A percentile compares a stretch with the other conserved stretches of the same genome.
phyloP scores from a whole-genome alignment of 106 monocot genomes.

The Iris macrosiphon region DNA sequence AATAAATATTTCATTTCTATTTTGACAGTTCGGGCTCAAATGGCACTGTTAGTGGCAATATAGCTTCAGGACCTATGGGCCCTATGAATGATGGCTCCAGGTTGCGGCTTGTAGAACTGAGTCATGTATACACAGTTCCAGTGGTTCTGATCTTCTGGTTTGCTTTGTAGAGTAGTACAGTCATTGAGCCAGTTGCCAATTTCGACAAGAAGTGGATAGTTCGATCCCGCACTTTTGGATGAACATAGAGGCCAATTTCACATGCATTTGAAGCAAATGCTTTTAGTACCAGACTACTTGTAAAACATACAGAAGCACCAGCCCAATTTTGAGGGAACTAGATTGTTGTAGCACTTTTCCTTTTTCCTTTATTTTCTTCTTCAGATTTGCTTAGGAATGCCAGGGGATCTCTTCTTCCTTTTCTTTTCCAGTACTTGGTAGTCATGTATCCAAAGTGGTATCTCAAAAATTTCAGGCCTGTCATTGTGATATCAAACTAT shows the following conservation, averaged over 20 bases:
- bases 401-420: too few species aligned
- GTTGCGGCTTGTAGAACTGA: not conserved
- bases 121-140: not conserved
- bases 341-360: too few species aligned
- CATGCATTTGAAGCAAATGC: not conserved
- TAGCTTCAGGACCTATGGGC: conserved; percentile 32
- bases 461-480: too few species aligned
- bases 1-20: conserved; percentile 1
- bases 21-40: conserved; percentile 31
- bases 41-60: conserved; percentile 2
- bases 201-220: conserved; percentile 10
- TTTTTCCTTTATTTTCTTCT: too few species aligned
- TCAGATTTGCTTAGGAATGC: too few species aligned
- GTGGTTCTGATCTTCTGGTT: conserved; percentile 11
- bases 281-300: too few species aligned
- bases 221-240: not conserved
- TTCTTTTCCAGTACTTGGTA: too few species aligned
- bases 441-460: too few species aligned
- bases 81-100: conserved; percentile 5
- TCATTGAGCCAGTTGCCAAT: too few species aligned
- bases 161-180: conserved; percentile 11
- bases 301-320: too few species aligned
- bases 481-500: too few species aligned
- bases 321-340: too few species aligned
- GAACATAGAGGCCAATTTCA: not conserved